Conservation (phyloP, 2,329 filamentous ascomycete genomes). For the Fusarium napiforme region DNA sequence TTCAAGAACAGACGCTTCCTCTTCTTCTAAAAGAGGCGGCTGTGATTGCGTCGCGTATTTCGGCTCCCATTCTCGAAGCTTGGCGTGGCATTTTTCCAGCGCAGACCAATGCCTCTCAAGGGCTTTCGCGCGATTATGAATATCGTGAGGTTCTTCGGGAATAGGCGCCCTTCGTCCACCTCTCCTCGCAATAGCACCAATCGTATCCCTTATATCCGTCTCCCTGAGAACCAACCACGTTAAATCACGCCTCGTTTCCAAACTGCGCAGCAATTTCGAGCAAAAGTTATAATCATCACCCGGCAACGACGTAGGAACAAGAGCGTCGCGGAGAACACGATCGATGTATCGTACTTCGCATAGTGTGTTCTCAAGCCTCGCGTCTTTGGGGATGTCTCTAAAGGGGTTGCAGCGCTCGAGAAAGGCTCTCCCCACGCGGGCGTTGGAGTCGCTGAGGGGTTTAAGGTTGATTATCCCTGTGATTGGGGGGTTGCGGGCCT, state of each 20-base stretch:
- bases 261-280: constrained; percentile 17
- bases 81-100: constrained; percentile 30
- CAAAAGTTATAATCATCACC: constrained; percentile 26
- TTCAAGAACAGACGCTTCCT: not conserved
- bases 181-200: constrained; percentile 18
- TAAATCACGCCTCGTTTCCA: constrained; percentile 28
- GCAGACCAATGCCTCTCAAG: constrained; percentile 25
- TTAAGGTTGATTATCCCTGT: constrained; percentile 10
- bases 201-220: constrained; percentile 21
- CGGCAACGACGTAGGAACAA: constrained; percentile 24
- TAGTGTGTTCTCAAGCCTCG: constrained; percentile 22
- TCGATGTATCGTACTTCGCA: constrained; percentile 31
- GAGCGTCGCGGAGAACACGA: constrained; percentile 8
- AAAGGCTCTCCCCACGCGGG: constrained; percentile 20
- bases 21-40: not conserved
- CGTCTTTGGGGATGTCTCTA: constrained; percentile 15
- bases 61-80: constrained; percentile 22
- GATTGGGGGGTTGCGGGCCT: not conserved
- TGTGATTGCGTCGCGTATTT: constrained; percentile 11
- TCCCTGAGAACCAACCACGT: constrained; percentile 18
- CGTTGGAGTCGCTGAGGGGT: constrained; percentile 8
- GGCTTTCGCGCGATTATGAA: constrained; percentile 12
- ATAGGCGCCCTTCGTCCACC: constrained; percentile 10
- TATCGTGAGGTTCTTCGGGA: constrained; percentile 12
- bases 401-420: constrained; percentile 29